Percentiles rank a stretch among this genome's conserved stretches.
These are phyloP conservation scores for Ogataea populi-albae DNA, from an alignment of 805 yeast genomes.

Conservation along the genomic window DNA sequence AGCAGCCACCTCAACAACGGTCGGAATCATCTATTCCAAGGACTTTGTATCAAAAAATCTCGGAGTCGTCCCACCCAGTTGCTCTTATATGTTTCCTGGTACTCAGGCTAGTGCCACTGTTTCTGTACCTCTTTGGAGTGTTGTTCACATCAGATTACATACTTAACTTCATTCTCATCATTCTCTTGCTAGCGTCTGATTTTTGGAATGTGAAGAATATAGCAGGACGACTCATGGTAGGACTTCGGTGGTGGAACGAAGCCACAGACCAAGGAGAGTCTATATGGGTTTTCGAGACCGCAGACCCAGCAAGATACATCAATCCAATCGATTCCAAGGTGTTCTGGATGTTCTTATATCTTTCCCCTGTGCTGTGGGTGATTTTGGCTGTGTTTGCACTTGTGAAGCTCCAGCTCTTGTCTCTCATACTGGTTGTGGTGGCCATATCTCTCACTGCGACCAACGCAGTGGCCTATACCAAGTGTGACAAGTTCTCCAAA, in stretches of 20 bases:
- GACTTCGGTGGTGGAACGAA: constrained; percentile 97
- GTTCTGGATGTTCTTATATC: constrained; percentile 80
- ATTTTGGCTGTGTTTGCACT: constrained; percentile 74
- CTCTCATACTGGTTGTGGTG: constrained; percentile 59
- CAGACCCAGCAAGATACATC: constrained; percentile 66
- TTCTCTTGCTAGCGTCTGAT: constrained; percentile 79
- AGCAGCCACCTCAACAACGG: constrained; percentile 8
- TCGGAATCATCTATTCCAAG: constrained; percentile 15
- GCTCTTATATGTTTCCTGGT: constrained; percentile 64
- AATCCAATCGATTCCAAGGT: constrained; percentile 90
- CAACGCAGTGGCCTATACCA: constrained; percentile 85
- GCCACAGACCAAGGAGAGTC: constrained; percentile 60
- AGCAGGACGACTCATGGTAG: constrained; percentile 85
- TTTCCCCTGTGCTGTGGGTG: constrained; percentile 74
- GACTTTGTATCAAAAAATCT: constrained; percentile 45
- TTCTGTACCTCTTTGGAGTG: constrained; percentile 68
- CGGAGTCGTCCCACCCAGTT: constrained; percentile 80
- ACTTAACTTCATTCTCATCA: constrained; percentile 72
- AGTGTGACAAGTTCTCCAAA: constrained; percentile 88
- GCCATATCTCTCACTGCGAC: constrained; percentile 73
- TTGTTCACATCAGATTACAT: constrained; percentile 65
- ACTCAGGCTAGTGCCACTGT: constrained; percentile 60
- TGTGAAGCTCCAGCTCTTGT: constrained; percentile 69
- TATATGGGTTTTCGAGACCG: constrained; percentile 86
- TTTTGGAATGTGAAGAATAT: constrained; percentile 94